Evolutionary conservation across 2,329 filamentous ascomycete genomes (phyloP), one percentile per base, ranked within the genome.

Genomic region (Coniochaeta hoffmannii): DNA sequence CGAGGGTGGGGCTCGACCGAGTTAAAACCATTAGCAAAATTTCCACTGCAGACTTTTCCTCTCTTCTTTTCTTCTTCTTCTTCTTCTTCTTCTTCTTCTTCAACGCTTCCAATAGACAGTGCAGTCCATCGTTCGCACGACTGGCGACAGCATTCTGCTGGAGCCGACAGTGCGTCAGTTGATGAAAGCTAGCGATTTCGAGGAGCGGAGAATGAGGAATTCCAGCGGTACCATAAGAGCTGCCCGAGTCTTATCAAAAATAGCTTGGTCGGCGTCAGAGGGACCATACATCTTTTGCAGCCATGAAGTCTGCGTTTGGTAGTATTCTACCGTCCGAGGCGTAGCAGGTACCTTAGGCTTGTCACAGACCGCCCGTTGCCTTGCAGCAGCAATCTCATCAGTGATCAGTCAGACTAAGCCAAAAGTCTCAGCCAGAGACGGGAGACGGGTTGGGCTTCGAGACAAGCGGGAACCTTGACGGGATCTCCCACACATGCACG

Each of bases 211-310:
- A 84, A 72, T 67, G 73, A 75, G 62, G 31, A 51, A 31, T 31
- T 51, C 49, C 62, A 62, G 64, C 66, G 78, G 77, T 69, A 75
- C 74, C 72, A 81, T 80, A 78, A 82, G 79, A 79, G 75, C 78
- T 77, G 81, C 74, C 74, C 76, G 73, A 70, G 77, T 72, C 75
- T 71, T 71, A 68, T 72, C 71, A 62, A 68, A 32, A 65, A 76
- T 89, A 88, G 83, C 82, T 81, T 80, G 81, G 86, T 84, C 86
- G 83, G 88, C 85, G 88, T 92, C 88, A 91, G 88, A 91, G 83
- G 86, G 75, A 81, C 80, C 85, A 76, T 65, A 91, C 87, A 51
- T 51, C 7, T 50, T n/a, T 26, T n/a, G 14, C 8, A 6, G n/a
- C n/a, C n/a, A n/a, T n/a, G n/a, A n/a, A n/a, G n/a, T n/a, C n/a